Evolutionary conservation across 169 alveolate genomes (phyloP).

Genomic region (Theileria annulata): DNA sequence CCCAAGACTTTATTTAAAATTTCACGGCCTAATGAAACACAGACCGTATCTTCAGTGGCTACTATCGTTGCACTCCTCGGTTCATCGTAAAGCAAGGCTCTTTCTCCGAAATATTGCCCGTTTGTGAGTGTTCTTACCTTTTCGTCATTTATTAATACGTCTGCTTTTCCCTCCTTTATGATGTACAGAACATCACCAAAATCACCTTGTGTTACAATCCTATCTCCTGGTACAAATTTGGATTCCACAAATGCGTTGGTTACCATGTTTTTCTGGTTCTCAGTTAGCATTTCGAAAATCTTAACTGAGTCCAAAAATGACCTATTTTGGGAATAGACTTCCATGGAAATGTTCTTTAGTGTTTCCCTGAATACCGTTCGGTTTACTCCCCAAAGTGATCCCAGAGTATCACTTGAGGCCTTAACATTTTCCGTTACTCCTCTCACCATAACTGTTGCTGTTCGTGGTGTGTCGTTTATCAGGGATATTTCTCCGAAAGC

Average conservation of each 20-base stretch:
- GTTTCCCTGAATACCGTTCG: conserved; percentile 88
- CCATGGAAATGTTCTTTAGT: conserved; percentile 82
- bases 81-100: conserved; percentile 88
- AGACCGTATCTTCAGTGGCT: conserved; percentile 82
- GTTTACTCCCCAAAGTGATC: conserved; percentile 92
- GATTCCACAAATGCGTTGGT: conserved; percentile 87
- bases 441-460: conserved; percentile 93
- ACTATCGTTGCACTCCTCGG: conserved; percentile 92
- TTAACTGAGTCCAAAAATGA: conserved; percentile 86
- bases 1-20: conserved; percentile 83
- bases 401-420: conserved; percentile 81
- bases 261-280: conserved; percentile 85
- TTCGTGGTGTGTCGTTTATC: conserved; percentile 95
- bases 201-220: conserved; percentile 90
- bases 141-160: conserved; percentile 78
- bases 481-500: conserved; percentile 99
- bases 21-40: conserved; percentile 83
- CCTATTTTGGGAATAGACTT: conserved; percentile 88
- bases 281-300: conserved; percentile 85
- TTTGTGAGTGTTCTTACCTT: conserved; percentile 78
- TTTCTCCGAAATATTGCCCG: conserved; percentile 93
- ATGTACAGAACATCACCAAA: conserved; percentile 88
- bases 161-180: conserved; percentile 87
- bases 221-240: conserved; percentile 78
- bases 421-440: conserved; percentile 86